These are phyloP conservation scores for Cichorium intybus DNA, from an alignment of 140 eudicot genomes.

Conservation along the genomic window DNA sequence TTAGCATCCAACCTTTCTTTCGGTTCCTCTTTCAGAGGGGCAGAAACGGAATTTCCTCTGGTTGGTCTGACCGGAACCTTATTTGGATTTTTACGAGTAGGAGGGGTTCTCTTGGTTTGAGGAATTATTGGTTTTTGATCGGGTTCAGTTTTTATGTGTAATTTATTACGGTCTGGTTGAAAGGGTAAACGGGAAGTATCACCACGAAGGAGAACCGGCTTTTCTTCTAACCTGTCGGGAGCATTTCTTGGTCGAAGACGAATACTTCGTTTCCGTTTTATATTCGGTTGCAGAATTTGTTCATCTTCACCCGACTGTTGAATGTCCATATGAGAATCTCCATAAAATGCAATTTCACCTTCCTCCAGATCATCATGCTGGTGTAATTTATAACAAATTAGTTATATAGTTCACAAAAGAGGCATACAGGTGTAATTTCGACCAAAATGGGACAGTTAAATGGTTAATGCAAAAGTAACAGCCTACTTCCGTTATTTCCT, in stretches of 20 bases:
- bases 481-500: too few relatives aligned
- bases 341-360: constrained; percentile 86
- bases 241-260: constrained; percentile 70
- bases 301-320: constrained; percentile 95
- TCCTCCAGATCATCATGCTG: constrained; percentile 91
- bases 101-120: constrained; percentile 41
- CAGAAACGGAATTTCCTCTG: constrained; percentile 39
- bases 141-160: constrained; percentile 41
- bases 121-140: constrained; percentile 36
- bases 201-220: constrained; percentile 29
- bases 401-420: not conserved
- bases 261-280: constrained; percentile 84
- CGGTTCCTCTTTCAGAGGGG: constrained; percentile 45
- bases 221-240: constrained; percentile 54
- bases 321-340: constrained; percentile 69
- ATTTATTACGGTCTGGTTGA: constrained; percentile 54
- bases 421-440: not conserved
- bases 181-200: constrained; percentile 56
- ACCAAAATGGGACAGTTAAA: not conserved
- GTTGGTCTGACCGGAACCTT: constrained; percentile 52
- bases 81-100: constrained; percentile 41
- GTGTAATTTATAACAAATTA: constrained; percentile 2
- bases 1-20: constrained; percentile 55
- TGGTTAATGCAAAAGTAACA: too few relatives aligned
- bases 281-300: constrained; percentile 89